These are phyloP conservation scores for Gaeumannomyces tritici DNA, from an alignment of 2,329 filamentous ascomycete genomes.

Conservation along the genomic window DNA sequence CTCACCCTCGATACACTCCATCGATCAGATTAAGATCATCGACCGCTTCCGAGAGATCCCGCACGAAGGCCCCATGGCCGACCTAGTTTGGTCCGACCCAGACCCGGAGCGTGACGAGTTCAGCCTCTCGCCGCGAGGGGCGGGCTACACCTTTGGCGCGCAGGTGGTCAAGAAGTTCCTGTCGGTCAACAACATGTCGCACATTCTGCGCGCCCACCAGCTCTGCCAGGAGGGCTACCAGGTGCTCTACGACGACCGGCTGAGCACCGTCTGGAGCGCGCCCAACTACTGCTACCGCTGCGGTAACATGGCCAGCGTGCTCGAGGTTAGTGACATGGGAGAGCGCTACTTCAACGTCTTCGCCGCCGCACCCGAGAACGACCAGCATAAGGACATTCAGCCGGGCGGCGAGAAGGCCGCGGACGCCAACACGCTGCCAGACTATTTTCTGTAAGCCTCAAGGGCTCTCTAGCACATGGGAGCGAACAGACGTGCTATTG, in stretches of 20 bases:
- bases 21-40: constrained; percentile 99
- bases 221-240: constrained; percentile 97
- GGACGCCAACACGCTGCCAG: constrained; percentile 54
- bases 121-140: constrained; percentile 82
- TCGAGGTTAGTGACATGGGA: constrained; percentile 89
- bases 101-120: constrained; percentile 98
- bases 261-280: constrained; percentile 97
- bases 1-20: constrained; percentile 87
- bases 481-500: neutral
- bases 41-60: constrained; percentile 98
- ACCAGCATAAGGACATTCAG: constrained; percentile 79
- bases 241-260: constrained; percentile 85
- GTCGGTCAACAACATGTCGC: constrained; percentile 93
- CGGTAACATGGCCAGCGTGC: constrained; percentile 92
- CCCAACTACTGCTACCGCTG: constrained; percentile 95
- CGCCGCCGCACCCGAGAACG: constrained; percentile 91
- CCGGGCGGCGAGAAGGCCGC: constrained; percentile 60
- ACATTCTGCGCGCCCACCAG: constrained; percentile 96
- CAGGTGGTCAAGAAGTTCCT: constrained; percentile 98
- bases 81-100: constrained; percentile 96
- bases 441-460: constrained; percentile 56
- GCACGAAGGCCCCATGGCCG: constrained; percentile 98
- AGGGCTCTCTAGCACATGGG: neutral
- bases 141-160: constrained; percentile 94
- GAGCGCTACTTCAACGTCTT: constrained; percentile 98